Conservation (phyloP, 2,329 filamentous ascomycete species). For the Xylaria sp. region DNA sequence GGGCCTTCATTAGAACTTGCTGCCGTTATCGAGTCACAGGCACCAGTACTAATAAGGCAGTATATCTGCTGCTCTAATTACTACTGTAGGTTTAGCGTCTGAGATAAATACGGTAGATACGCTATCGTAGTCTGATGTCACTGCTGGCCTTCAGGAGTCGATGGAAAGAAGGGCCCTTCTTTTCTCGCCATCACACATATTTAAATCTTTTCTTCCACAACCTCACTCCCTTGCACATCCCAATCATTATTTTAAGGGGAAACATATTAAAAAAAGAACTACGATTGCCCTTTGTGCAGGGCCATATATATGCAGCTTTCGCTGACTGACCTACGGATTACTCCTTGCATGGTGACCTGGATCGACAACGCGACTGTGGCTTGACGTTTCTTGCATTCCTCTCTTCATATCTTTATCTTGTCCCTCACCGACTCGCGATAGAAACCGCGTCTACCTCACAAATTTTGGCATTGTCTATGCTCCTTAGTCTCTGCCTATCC, state of each 20-base stretch:
- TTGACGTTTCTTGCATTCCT: neutral
- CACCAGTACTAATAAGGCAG: neutral
- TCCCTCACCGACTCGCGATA: neutral
- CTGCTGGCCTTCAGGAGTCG: neutral
- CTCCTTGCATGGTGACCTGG: conserved; percentile 1
- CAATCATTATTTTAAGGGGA: neutral
- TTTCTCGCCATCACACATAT: neutral
- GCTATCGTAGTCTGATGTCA: conserved; percentile 14
- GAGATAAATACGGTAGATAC: neutral
- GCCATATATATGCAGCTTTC: neutral
- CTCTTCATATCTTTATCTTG: neutral
- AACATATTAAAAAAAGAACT: neutral
- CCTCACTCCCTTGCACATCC: conserved; percentile 3
- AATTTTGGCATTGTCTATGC: neutral
- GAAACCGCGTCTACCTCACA: neutral
- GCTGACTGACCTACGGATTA: neutral
- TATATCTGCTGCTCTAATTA: neutral
- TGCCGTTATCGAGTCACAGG: too few relatives aligned
- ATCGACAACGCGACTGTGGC: conserved; percentile 2
- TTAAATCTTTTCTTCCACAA: neutral
- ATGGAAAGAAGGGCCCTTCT: neutral
- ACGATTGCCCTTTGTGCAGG: neutral
- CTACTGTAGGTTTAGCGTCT: neutral
- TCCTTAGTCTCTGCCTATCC: neutral
- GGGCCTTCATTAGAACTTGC: too few relatives aligned